Base-by-base conservation (phyloP, 2,329 filamentous ascomycete genomes). In the Colletotrichum agaves region DNA sequence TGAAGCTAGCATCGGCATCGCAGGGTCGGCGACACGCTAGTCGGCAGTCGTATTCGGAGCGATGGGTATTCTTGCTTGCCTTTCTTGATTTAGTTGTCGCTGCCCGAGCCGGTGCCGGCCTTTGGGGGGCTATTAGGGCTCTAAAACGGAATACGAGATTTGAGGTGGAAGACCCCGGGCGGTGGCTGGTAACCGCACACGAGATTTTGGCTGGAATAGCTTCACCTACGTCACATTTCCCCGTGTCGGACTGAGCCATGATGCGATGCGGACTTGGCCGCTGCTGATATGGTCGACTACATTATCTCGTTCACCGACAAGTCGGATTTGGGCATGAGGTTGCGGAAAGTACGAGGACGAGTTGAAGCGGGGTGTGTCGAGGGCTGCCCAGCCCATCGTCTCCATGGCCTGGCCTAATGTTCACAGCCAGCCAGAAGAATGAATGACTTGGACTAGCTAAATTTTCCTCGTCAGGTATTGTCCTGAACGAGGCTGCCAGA, bases 191-290 rank as follows among this genome's bases (percentile, higher is more conserved):
- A 21, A 43, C 55, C 35, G 33, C 49, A 58, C 31, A 64, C 46
- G 61, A 53, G 19, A 39, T 17, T 39, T n/a, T 19, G 33, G 39
- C 53, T 37, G 37, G 61, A 64, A 67, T 55, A 67, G 61, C 61
- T 43, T 67, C 64, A 64, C 50, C 31, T 53, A 67, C 47, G 64
- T 63, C 61, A 64, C 41, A 44, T 49, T 39, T 23, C 27, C 63
- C 58, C 49, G 53, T 64, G 31, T 55, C 37, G 46, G 27, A 15
- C 27, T n/a, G 19, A 31, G n/a, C n/a, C 46, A 58, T 63, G 52
- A 58, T 35, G 27, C 63, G 44, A 52, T 7, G n/a, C 37, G 44
- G 44, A 23, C 59, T 56, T 63, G 52, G 59, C 33, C 11, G 37
- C 50, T 31, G 59, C 15, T 46, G 52, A 52, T 37, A 50, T 59